A percentile compares a stretch with the other conserved stretches of the same genome.
Conservation (phyloP, 2,329 filamentous ascomycete genomes). For the Fonsecaea nubica region DNA sequence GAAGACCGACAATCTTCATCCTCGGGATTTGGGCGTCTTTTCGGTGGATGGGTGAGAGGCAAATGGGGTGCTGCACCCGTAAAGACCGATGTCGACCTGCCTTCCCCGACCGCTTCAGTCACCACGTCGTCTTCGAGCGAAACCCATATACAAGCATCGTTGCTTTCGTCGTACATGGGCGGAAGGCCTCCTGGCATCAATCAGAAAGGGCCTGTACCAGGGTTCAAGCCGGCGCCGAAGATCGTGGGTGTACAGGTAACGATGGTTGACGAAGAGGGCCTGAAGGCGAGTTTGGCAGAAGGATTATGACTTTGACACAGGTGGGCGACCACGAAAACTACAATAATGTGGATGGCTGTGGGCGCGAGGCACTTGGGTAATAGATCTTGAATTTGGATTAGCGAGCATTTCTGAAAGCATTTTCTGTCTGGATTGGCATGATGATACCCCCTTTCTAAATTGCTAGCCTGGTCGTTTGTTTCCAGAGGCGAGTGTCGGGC, state of each 20-base stretch:
- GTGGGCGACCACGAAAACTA: background rate
- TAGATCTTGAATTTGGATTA: background rate
- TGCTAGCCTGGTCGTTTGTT: background rate
- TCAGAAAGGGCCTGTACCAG: slow-evolving; percentile 75
- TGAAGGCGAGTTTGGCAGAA: slow-evolving; percentile 66
- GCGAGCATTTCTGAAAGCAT: slow-evolving; percentile 2
- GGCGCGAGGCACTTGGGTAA: background rate
- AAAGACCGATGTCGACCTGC: slow-evolving; percentile 41
- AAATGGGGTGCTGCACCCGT: slow-evolving; percentile 65
- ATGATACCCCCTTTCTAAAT: slow-evolving; percentile 2
- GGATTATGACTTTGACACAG: slow-evolving; percentile 29
- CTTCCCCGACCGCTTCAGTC: slow-evolving; percentile 26
- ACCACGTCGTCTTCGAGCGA: slow-evolving; percentile 13
- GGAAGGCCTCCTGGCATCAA: slow-evolving; percentile 73
- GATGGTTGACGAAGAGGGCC: slow-evolving; percentile 64
- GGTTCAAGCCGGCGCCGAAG: slow-evolving; percentile 67
- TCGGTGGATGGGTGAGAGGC: slow-evolving; percentile 71
- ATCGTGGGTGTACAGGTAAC: slow-evolving; percentile 62
- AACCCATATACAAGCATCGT: slow-evolving; percentile 20
- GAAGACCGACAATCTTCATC: slow-evolving; percentile 39
- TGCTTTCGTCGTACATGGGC: slow-evolving; percentile 37
- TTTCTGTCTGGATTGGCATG: slow-evolving; percentile 3
- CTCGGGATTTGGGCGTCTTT: slow-evolving; percentile 57
- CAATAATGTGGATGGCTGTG: background rate
- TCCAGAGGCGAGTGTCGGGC: background rate